These are phyloP conservation scores for Cryptococcus hybrid DNA, from an alignment of 1,284 basidiomycete species.

Conservation along the genomic window DNA sequence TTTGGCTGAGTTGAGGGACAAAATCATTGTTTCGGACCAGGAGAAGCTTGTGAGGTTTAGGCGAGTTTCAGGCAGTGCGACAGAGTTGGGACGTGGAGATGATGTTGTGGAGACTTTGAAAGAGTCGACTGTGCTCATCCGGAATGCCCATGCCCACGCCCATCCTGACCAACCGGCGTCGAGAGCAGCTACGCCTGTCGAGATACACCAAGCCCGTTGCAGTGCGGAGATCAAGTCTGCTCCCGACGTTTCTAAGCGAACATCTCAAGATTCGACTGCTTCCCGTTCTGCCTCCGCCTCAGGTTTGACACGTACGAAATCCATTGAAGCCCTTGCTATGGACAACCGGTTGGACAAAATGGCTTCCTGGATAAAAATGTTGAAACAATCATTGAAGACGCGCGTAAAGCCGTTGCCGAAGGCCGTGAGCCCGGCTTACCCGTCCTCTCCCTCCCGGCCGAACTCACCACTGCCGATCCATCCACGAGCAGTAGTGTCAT, in stretches of 20 bases:
- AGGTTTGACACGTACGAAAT: slow-evolving; percentile 10
- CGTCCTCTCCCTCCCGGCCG: slow-evolving; percentile 13
- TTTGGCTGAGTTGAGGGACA: slow-evolving; percentile 21
- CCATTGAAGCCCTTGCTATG: slow-evolving; percentile 23
- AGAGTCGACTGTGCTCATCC: background rate
- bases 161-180: background rate
- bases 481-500: background rate
- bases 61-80: slow-evolving; percentile 14
- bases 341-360: slow-evolving; percentile 42
- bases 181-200: background rate
- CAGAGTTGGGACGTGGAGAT: background rate
- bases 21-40: slow-evolving; percentile 27
- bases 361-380: slow-evolving; percentile 43
- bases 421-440: slow-evolving; percentile 35
- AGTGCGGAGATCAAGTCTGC: background rate
- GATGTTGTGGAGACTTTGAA: slow-evolving; percentile 16
- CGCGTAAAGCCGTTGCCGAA: slow-evolving; percentile 41
- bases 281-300: background rate
- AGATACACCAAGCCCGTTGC: background rate
- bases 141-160: background rate
- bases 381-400: slow-evolving; percentile 46
- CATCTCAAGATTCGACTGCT: background rate
- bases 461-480: slow-evolving; percentile 4
- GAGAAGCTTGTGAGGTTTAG: slow-evolving; percentile 21
- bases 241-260: background rate